Percentiles rank a stretch among this genome's conserved stretches.
phyloP scores from a whole-genome alignment of 192 early-diverging fungal species.

The Coemansia sp. region DNA sequence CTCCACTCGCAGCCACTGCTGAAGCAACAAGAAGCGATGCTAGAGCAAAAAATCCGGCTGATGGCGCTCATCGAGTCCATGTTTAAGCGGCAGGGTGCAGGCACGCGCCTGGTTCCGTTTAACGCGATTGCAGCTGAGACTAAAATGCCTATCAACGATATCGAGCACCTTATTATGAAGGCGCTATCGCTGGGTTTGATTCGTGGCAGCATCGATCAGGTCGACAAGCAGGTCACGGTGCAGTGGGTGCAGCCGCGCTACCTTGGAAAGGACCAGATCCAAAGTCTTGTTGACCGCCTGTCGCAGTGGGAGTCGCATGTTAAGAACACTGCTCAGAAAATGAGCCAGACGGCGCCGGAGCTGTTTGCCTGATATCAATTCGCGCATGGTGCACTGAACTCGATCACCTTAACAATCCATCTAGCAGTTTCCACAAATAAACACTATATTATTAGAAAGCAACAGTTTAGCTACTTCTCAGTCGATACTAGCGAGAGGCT shows the following conservation, averaged over 20 bases:
- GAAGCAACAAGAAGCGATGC: conserved; percentile 66
- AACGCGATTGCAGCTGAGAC: conserved; percentile 79
- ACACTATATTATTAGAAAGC: not conserved
- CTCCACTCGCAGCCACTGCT: conserved; percentile 83
- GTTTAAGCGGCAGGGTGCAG: conserved; percentile 71
- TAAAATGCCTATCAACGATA: conserved; percentile 56
- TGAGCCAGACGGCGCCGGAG: conserved; percentile 46
- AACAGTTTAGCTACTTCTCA: not conserved
- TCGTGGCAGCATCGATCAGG: conserved; percentile 93
- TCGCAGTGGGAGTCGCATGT: conserved; percentile 87
- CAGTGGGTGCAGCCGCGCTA: conserved; percentile 99
- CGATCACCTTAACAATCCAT: not conserved
- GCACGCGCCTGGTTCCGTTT: conserved; percentile 79
- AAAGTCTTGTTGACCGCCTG: conserved; percentile 76
- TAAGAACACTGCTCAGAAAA: conserved; percentile 48
- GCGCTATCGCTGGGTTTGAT: conserved; percentile 91
- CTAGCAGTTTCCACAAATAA: conserved; percentile 7
- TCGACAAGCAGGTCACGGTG: conserved; percentile 82
- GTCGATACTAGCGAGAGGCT: no score
- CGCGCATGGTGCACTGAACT: not conserved
- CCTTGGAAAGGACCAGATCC: conserved; percentile 86
- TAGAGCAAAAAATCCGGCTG: conserved; percentile 95
- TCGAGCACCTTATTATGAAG: conserved; percentile 98
- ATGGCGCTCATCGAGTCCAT: conserved; percentile 96
- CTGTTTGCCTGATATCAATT: conserved; percentile 38